Evolutionary conservation across 768 basidiomycete species (phyloP), one percentile per base, ranked within the genome.

Genomic region (Trametes maxima): DNA sequence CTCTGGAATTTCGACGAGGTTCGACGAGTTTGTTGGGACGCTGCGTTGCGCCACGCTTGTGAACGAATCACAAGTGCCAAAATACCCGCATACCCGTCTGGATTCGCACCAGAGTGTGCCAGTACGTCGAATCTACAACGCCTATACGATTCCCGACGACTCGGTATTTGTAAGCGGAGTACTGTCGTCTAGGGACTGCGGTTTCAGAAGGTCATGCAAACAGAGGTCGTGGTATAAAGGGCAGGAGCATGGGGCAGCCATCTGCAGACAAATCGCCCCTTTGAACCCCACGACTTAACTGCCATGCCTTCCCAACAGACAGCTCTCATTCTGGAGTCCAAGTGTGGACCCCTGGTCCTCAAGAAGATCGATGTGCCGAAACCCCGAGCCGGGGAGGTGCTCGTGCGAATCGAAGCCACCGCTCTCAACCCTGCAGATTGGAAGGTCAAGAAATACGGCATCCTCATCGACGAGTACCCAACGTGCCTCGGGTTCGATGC

Each of bases 401-500:
- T 73, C 43, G 63, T 75, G 57, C 67, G 72, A 43, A 56, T 75
- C 28, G 52, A 64, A 8, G 63, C 72, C 8, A 65, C 73, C 2
- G 70, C 72, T 0, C 67, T 77, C 16, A 74, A 75, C 54, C 76
- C 75, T 0, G 63, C 65, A 21, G 76, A 78, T 65, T 76, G 74
- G 74, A 74, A 73, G 62, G 65, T 73, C 37, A 71, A 72, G 22
- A 60, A 48, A 16, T 61, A 40, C 46, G 71, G 69, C 12, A 44
- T 65, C 28, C 70, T 74, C 57, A 45, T 80, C n/a, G 60, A 75
- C n/a, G 54, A 68, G 3, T 83, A 60, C 58, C 81, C 80, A 0
- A 66, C 69, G 16, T 65, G 79, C 46, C 51, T 77, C 33, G 80
- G 78, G 5, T 60, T 51, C 5, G 79, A 82, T n/a, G 71, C 59